Conservation (phyloP, 352 stramenopile species). For the Phytophthora megakarya region DNA sequence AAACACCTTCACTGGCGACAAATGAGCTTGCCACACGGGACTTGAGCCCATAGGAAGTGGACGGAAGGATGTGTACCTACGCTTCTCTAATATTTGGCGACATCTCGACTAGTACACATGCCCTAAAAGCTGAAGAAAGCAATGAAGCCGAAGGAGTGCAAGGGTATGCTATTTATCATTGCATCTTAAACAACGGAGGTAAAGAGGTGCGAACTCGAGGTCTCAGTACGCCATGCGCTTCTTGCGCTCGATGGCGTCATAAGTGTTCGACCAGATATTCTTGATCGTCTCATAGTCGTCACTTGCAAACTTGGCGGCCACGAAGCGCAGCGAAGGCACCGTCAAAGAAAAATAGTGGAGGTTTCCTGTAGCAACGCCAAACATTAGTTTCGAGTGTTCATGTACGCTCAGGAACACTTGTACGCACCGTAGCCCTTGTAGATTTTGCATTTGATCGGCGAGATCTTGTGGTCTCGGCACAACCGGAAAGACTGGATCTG, state of each 20-base stretch:
- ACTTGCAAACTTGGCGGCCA: constrained; percentile 84
- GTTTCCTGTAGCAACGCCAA: constrained; percentile 44
- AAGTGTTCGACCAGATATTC: constrained; percentile 81
- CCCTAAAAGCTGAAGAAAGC: no score
- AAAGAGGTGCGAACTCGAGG: neutral
- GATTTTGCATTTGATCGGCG: constrained; percentile 87
- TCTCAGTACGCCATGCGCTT: constrained; percentile 65
- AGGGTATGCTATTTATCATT: constrained; percentile 5
- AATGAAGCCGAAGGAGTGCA: no score
- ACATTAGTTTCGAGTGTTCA: constrained; percentile 5
- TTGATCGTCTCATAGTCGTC: constrained; percentile 85
- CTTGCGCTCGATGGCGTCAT: constrained; percentile 83
- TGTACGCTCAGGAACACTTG: neutral
- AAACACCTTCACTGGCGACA: constrained; percentile 25
- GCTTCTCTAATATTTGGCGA: no score
- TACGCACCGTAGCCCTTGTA: constrained; percentile 81
- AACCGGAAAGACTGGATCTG: constrained; percentile 86
- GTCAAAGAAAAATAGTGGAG: constrained; percentile 86
- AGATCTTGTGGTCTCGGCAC: constrained; percentile 85
- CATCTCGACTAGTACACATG: no score
- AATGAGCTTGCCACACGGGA: constrained; percentile 26
- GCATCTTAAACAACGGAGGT: constrained; percentile 17
- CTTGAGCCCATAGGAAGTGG: constrained; percentile 36
- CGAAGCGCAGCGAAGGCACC: constrained; percentile 79
- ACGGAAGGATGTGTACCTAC: no score